Conservation (phyloP, 1,284 basidiomycete species). For the Cystobasidium slooffiae region DNA sequence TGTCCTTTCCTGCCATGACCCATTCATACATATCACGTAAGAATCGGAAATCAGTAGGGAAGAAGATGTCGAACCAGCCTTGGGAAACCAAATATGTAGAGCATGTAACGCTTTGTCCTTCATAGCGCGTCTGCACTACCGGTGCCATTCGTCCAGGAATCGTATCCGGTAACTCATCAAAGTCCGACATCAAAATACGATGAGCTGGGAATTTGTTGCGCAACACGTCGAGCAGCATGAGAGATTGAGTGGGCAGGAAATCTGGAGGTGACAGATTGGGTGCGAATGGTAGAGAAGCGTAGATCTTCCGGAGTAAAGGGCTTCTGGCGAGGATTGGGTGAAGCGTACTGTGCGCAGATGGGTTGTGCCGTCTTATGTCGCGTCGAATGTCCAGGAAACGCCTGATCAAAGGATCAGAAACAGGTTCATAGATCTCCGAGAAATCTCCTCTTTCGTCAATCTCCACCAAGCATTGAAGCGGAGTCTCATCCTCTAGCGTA, state of each 20-base stretch:
- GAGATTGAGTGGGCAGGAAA: slow-evolving; percentile 90
- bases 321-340: slow-evolving; percentile 64
- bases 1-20: slow-evolving; percentile 61
- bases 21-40: slow-evolving; percentile 86
- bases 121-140: slow-evolving; percentile 92
- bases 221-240: slow-evolving; percentile 82
- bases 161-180: slow-evolving; percentile 79
- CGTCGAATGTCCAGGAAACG: slow-evolving; percentile 62
- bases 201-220: slow-evolving; percentile 85
- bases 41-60: slow-evolving; percentile 88
- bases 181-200: slow-evolving; percentile 89
- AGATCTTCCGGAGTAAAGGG: slow-evolving; percentile 65
- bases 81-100: slow-evolving; percentile 89
- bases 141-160: slow-evolving; percentile 84
- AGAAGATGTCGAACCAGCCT: slow-evolving; percentile 99
- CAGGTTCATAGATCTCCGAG: slow-evolving; percentile 77
- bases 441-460: slow-evolving; percentile 85
- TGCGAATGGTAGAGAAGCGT: slow-evolving; percentile 76
- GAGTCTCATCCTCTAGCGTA: slow-evolving; percentile 73
- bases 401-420: slow-evolving; percentile 80
- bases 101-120: slow-evolving; percentile 73
- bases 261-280: slow-evolving; percentile 89
- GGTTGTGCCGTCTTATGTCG: slow-evolving; percentile 28
- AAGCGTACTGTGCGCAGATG: slow-evolving; percentile 63
- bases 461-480: slow-evolving; percentile 81